A percentile compares a stretch with the other conserved stretches of the same genome.
phyloP scores from a whole-genome alignment of 2,329 filamentous ascomycete species.

The Colletotrichum sp. region DNA sequence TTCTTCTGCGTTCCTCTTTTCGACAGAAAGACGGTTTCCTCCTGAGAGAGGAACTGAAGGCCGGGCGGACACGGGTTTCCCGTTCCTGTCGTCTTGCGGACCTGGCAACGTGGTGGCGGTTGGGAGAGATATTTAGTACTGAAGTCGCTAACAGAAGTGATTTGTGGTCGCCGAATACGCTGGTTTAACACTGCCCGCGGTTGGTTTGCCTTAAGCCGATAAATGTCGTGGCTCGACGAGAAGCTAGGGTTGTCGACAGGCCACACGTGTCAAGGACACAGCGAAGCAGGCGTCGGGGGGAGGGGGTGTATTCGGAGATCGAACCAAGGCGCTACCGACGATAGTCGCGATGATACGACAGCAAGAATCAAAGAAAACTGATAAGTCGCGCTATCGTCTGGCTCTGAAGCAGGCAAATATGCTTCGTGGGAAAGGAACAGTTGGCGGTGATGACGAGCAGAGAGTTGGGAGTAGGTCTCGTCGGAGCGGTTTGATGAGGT shows the following conservation, averaged over 20 bases:
- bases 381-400: background rate
- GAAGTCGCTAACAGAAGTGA: background rate
- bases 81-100: constrained; percentile 47
- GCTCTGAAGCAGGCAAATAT: background rate
- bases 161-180: background rate
- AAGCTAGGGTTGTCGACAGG: background rate
- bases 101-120: constrained; percentile 54
- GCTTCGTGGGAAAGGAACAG: background rate
- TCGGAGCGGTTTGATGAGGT: background rate
- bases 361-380: background rate
- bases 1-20: constrained; percentile 16
- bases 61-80: constrained; percentile 48
- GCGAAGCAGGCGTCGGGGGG: background rate
- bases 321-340: background rate
- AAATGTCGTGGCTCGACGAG: background rate
- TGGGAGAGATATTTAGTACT: background rate
- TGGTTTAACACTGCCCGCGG: background rate
- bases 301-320: background rate
- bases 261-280: background rate
- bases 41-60: constrained; percentile 22
- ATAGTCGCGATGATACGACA: background rate
- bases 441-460: background rate
- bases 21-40: background rate
- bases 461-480: background rate
- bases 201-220: background rate